Evolutionary conservation across 2,329 filamentous ascomycete species (phyloP).

Genomic region (Trichoderma brevicompactum): DNA sequence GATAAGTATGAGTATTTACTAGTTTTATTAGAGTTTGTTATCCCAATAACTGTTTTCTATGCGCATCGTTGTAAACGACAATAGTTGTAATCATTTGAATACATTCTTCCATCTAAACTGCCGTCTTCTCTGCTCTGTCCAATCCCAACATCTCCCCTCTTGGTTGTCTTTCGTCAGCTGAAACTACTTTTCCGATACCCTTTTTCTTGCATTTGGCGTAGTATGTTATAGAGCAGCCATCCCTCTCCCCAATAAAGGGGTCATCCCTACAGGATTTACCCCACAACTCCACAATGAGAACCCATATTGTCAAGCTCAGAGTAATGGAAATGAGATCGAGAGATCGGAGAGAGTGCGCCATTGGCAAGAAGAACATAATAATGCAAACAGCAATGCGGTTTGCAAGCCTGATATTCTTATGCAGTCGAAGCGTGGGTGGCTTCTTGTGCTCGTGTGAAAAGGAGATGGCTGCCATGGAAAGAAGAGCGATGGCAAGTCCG

Average conservation of each 20-base stretch:
- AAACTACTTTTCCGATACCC: conserved; percentile 40
- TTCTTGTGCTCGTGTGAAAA: conserved; percentile 60
- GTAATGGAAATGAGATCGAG: conserved; percentile 52
- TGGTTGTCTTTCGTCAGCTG: conserved; percentile 38
- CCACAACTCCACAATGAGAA: conserved; percentile 54
- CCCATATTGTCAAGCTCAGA: conserved; percentile 50
- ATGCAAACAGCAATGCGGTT: conserved; percentile 56
- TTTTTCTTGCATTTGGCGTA: conserved; percentile 48
- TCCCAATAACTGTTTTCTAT: neutral
- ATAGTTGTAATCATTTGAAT: neutral
- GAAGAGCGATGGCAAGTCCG: conserved; percentile 60
- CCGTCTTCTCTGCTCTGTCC: conserved; percentile 36
- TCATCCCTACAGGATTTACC: conserved; percentile 53
- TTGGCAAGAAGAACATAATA: conserved; percentile 59
- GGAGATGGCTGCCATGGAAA: conserved; percentile 60
- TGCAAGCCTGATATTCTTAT: conserved; percentile 55
- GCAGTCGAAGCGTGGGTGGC: conserved; percentile 52
- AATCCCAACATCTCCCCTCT: conserved; percentile 35
- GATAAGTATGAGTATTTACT: neutral
- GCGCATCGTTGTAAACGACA: neutral
- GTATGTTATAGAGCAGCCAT: conserved; percentile 44
- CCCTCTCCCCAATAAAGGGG: conserved; percentile 47
- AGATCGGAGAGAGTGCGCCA: conserved; percentile 52
- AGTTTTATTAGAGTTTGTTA: neutral
- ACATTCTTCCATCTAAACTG: neutral